Conservation (phyloP, 1,284 basidiomycete genomes). For the Sanghuangporus baumii region DNA sequence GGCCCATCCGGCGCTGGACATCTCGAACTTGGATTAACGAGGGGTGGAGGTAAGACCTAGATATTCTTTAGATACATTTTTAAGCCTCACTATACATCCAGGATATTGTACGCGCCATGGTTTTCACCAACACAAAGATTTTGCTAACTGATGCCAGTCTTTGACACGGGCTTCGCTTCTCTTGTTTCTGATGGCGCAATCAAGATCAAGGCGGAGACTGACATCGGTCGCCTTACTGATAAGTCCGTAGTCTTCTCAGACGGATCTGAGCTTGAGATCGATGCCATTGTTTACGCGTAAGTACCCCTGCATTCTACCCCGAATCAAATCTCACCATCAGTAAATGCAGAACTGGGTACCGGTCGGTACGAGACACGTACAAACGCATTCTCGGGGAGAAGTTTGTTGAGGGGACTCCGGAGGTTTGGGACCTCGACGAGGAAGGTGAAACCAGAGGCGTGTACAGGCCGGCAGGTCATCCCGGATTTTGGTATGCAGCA, state of each 20-base stretch:
- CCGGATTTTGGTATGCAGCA: slow-evolving; percentile 32
- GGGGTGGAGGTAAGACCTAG: slow-evolving; percentile 24
- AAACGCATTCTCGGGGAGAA: slow-evolving; percentile 22
- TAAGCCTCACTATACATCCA: slow-evolving; percentile 8
- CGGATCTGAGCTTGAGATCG: slow-evolving; percentile 27
- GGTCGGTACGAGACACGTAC: background rate
- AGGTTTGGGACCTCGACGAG: slow-evolving; percentile 24
- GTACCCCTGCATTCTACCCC: background rate
- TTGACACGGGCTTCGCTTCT: slow-evolving; percentile 36
- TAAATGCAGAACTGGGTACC: slow-evolving; percentile 22
- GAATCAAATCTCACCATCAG: background rate
- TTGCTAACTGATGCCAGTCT: slow-evolving; percentile 21
- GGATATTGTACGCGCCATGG: slow-evolving; percentile 1
- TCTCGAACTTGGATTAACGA: slow-evolving; percentile 23
- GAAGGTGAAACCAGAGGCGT: slow-evolving; percentile 23
- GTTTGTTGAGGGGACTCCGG: slow-evolving; percentile 20
- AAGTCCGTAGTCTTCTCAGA: slow-evolving; percentile 29
- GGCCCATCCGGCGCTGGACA: slow-evolving; percentile 27
- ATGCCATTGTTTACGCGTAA: slow-evolving; percentile 28
- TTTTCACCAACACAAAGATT: background rate
- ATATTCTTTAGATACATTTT: background rate
- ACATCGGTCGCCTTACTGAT: slow-evolving; percentile 24
- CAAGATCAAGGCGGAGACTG: slow-evolving; percentile 27
- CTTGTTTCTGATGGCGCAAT: slow-evolving; percentile 26
- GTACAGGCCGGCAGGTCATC: slow-evolving; percentile 30